Evolutionary conservation across 345 rosid species (phyloP), one percentile per base, ranked within the genome.

Genomic region (Cardiospermum halicacabum): DNA sequence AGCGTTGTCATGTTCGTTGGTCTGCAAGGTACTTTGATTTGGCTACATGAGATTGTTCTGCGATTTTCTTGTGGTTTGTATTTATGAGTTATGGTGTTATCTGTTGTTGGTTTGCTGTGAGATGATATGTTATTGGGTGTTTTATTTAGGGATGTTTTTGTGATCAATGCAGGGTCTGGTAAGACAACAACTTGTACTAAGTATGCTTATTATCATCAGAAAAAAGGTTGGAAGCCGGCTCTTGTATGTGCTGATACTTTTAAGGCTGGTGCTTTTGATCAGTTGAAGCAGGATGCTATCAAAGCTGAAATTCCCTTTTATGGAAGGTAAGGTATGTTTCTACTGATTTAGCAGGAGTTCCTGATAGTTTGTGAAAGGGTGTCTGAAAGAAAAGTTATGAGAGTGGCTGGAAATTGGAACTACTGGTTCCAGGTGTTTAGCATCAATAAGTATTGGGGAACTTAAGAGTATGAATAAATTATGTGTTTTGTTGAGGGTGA

Each of bases 221-320:
- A 85, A 75, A 88, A 87, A 60, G 97, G 90, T 1, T 88, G 92
- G 82, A 88, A 85, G 49, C 95, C 97, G 10, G 92, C 92, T 66
- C 67, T 90, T 15, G 95, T 90, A 27, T 90, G 97, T 83, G 97
- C 97, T 1, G 97, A 90, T 81, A 90, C 95, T 21, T 88, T 90
- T 67, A 84, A 92, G 77, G 95, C 97, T 62, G 92, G 92, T 80
- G 92, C 92, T 37, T 90, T 88, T 58, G 95, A 90, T 88, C 95
- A 88, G 76, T 74, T 88, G 70, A 90, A 85, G 80, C 97, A 90
- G 82, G 88, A 85, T 80, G 95, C 95, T 12, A 81, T 92, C 3
- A 90, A 82, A 73, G 92, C 97, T 66, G 85, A 83, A 76, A 85
- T 88, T 66, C 95, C 95, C 5, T 90, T 87, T 69, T 84, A 88